Conservation (phyloP, 2,329 filamentous ascomycete genomes). For the Cercospora zeina region DNA sequence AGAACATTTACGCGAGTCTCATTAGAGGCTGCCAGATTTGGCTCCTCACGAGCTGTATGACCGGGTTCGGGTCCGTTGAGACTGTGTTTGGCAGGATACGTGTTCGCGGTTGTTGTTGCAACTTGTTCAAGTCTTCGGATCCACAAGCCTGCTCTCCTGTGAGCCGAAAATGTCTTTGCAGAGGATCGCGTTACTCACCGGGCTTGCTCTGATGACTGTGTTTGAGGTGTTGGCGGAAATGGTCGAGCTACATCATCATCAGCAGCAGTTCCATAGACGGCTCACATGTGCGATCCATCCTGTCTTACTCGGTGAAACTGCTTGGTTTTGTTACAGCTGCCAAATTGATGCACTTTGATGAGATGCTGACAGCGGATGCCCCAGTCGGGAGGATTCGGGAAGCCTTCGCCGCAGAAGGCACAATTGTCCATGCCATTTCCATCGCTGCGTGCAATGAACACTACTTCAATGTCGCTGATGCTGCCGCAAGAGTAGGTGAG, state of each 20-base stretch:
- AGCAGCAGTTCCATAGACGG: not conserved
- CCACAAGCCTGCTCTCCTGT: not conserved
- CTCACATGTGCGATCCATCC: not conserved
- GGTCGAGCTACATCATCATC: not conserved
- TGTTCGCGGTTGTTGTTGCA: not conserved
- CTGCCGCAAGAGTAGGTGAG: constrained; percentile 2
- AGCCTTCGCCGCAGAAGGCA: constrained; percentile 9
- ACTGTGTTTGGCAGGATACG: not conserved
- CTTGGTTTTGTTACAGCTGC: constrained; percentile 12
- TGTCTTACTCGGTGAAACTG: not conserved
- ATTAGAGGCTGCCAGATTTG: not conserved
- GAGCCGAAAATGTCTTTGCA: not conserved
- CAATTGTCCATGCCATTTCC: not conserved
- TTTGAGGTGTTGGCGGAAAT: constrained; percentile 10
- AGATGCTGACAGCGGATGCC: constrained; percentile 13
- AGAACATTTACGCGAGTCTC: not conserved
- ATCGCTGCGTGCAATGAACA: not conserved
- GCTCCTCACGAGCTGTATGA: not conserved
- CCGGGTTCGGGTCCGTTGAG: not conserved
- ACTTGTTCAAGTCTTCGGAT: not conserved
- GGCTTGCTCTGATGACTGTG: not conserved
- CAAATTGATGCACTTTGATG: constrained; percentile 9
- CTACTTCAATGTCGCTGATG: constrained; percentile 8
- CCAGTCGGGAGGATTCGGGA: constrained; percentile 14
- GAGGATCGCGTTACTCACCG: not conserved